Conservation (phyloP, 495 filamentous ascomycete species). For the Aspergillus sparsus region DNA sequence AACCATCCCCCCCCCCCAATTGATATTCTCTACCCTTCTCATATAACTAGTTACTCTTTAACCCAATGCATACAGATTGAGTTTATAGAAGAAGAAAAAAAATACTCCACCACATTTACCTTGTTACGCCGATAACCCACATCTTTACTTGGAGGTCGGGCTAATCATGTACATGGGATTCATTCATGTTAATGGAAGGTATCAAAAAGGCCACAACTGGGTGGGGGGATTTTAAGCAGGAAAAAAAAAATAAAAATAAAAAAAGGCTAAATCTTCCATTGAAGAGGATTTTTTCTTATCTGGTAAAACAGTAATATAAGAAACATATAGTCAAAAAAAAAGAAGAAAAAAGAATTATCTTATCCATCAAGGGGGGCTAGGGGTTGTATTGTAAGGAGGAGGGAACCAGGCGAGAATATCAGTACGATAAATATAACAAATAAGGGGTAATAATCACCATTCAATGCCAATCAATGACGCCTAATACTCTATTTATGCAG, state of each 20-base stretch:
- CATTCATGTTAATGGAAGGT: too few species aligned
- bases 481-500: conserved; percentile 43
- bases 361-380: conserved; percentile 34
- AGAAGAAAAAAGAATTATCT: too few species aligned
- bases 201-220: too few species aligned
- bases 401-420: conserved; percentile 25
- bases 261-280: conserved; percentile 16
- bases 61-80: too few species aligned
- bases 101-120: too few species aligned
- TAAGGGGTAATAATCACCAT: conserved; percentile 28
- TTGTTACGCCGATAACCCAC: too few species aligned
- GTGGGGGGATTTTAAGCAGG: background rate
- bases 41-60: too few species aligned
- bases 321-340: conserved; percentile 34
- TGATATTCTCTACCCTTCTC: too few species aligned
- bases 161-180: too few species aligned
- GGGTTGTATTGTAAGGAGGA: conserved; percentile 21
- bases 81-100: too few species aligned
- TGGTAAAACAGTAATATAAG: conserved; percentile 34
- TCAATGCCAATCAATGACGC: conserved; percentile 20
- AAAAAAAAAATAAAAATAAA: background rate
- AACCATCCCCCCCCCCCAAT: too few species aligned
- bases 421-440: conserved; percentile 21
- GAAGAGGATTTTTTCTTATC: conserved; percentile 31
- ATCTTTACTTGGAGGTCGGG: too few species aligned